phyloP scores from a whole-genome alignment of 208 protist genomes.

The Acanthamoeba lenticulata region DNA sequence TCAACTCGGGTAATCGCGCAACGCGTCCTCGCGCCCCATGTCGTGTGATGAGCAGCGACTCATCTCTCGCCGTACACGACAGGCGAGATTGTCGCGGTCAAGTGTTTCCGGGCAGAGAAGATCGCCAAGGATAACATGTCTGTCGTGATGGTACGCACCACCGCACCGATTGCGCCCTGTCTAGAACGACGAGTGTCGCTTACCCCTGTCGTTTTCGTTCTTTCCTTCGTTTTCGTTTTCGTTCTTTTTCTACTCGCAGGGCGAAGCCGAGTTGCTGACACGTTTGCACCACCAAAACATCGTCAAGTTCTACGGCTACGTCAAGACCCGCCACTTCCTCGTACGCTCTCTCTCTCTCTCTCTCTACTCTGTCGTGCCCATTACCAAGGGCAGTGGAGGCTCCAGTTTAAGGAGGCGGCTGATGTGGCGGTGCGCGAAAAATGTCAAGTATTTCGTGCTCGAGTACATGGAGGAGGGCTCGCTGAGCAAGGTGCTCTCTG shows the following conservation, averaged over 20 bases:
- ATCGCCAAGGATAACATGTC: constrained; percentile 76
- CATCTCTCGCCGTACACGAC: neutral
- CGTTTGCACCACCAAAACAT: constrained; percentile 88
- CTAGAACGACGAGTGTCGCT: neutral
- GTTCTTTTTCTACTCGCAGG: constrained; percentile 15
- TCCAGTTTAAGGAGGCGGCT: too few species aligned
- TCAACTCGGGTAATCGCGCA: constrained; percentile 20
- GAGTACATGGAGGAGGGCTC: constrained; percentile 92
- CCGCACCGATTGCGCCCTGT: neutral
- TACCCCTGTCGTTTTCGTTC: neutral
- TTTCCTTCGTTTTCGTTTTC: neutral
- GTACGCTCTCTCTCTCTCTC: too few species aligned
- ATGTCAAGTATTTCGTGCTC: constrained; percentile 90
- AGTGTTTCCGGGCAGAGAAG: constrained; percentile 79
- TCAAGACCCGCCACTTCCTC: constrained; percentile 84
- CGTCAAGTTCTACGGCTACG: constrained; percentile 89
- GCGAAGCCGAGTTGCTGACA: constrained; percentile 86
- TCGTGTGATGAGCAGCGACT: neutral
- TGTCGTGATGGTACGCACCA: constrained; percentile 67
- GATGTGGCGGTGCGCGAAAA: too few species aligned
- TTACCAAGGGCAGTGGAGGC: too few species aligned
- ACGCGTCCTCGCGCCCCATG: neutral
- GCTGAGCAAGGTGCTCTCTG: constrained; percentile 88
- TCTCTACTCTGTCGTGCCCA: neutral
- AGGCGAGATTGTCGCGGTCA: constrained; percentile 87